A percentile compares a stretch with the other conserved stretches of the same genome.
Evolutionary conservation across 2,329 filamentous ascomycete genomes (phyloP).

Genomic region (Alternaria gaisen): DNA sequence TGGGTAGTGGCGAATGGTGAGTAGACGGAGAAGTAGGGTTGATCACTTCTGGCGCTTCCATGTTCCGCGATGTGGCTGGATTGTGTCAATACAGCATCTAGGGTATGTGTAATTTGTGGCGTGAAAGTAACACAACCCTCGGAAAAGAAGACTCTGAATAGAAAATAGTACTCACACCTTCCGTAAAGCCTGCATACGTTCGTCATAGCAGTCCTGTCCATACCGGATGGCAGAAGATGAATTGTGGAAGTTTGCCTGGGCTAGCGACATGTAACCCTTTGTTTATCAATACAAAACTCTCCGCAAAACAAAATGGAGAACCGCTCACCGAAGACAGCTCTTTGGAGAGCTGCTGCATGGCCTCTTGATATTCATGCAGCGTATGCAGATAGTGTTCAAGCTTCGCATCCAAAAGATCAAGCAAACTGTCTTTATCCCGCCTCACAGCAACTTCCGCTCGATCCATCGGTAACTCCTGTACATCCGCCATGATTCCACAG

Average conservation of each 20-base stretch:
- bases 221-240: constrained; percentile 70
- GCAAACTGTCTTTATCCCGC: constrained; percentile 36
- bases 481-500: constrained; percentile 18
- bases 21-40: constrained; percentile 10
- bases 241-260: constrained; percentile 79
- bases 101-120: neutral
- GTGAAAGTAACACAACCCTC: neutral
- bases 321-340: constrained; percentile 63
- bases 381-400: constrained; percentile 72
- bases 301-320: neutral
- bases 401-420: constrained; percentile 66
- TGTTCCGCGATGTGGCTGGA: constrained; percentile 8
- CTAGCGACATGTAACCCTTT: constrained; percentile 63
- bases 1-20: neutral
- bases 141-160: too few relatives aligned
- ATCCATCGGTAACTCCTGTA: constrained; percentile 1
- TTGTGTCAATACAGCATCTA: neutral
- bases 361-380: constrained; percentile 71
- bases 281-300: neutral
- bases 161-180: constrained; percentile 51
- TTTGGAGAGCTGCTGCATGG: constrained; percentile 63
- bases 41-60: constrained; percentile 21
- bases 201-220: constrained; percentile 76
- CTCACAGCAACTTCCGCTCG: neutral
- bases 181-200: constrained; percentile 72